Evolutionary conservation across 2,329 filamentous ascomycete species (phyloP).

Genomic region (Fusarium setosum): DNA sequence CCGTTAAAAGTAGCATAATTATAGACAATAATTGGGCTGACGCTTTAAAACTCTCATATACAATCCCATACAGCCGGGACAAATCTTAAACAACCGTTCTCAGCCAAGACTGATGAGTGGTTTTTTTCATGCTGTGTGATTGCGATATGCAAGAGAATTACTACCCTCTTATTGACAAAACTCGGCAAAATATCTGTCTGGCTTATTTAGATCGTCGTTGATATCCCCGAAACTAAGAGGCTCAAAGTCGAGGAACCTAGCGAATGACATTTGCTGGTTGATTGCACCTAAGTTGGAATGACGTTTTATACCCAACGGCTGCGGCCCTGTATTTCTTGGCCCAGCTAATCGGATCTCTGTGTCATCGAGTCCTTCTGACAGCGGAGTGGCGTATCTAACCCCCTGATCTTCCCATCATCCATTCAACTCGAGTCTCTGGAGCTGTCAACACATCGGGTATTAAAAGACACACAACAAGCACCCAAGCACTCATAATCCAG

Average conservation of each 20-base stretch:
- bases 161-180: neutral
- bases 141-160: conserved; percentile 22
- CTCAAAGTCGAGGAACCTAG: neutral
- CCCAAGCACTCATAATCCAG: no score
- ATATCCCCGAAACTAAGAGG: neutral
- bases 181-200: neutral
- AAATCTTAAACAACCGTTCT: neutral
- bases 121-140: conserved; percentile 14
- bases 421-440: neutral
- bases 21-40: no score
- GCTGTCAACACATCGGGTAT: no score
- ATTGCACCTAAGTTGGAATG: neutral
- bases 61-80: neutral
- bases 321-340: no score
- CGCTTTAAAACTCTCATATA: no score
- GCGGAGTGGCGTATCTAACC: conserved; percentile 5
- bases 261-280: neutral
- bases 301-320: conserved; percentile 18
- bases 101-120: conserved; percentile 12
- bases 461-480: no score
- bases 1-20: no score
- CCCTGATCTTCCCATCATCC: no score
- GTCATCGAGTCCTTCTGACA: neutral
- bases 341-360: no score
- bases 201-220: conserved; percentile 23